Evolutionary conservation across 2,329 filamentous ascomycete genomes (phyloP).

Genomic region (Colletotrichum chrysophilum): DNA sequence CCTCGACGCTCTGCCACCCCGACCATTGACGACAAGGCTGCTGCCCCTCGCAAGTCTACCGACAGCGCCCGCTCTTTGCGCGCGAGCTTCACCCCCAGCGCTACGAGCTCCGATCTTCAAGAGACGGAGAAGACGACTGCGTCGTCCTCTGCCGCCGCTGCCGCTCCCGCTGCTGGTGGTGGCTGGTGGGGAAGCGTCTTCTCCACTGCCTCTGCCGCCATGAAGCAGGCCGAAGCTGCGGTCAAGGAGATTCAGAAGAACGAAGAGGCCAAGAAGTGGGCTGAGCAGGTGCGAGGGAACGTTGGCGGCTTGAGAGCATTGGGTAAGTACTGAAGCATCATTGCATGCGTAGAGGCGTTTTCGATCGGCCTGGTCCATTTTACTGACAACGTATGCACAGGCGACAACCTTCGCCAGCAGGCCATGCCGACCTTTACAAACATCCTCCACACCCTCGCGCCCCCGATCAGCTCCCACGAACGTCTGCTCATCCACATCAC

Average conservation of each 20-base stretch:
- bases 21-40: constrained; percentile 68
- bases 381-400: constrained; percentile 47
- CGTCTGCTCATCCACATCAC: constrained; percentile 97
- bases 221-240: constrained; percentile 91
- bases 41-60: constrained; percentile 69
- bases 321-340: constrained; percentile 55
- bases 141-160: constrained; percentile 47
- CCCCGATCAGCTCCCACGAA: constrained; percentile 96
- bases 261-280: constrained; percentile 96
- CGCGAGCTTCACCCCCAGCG: constrained; percentile 73
- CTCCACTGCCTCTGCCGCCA: constrained; percentile 81
- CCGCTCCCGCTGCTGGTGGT: constrained; percentile 54
- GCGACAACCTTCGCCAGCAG: constrained; percentile 83
- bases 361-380: background rate
- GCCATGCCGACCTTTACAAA: constrained; percentile 95
- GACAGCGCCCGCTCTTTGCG: constrained; percentile 78
- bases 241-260: constrained; percentile 96
- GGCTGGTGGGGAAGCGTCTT: constrained; percentile 91
- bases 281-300: constrained; percentile 90
- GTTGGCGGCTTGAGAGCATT: constrained; percentile 78
- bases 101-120: constrained; percentile 66
- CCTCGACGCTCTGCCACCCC: constrained; percentile 57
- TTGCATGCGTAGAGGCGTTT: background rate
- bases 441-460: constrained; percentile 92
- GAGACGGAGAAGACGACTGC: constrained; percentile 55